A percentile compares a stretch with the other conserved stretches of the same genome.
phyloP scores from a whole-genome alignment of 257 asterid genomes.

The Solanum lycopersicoides region DNA sequence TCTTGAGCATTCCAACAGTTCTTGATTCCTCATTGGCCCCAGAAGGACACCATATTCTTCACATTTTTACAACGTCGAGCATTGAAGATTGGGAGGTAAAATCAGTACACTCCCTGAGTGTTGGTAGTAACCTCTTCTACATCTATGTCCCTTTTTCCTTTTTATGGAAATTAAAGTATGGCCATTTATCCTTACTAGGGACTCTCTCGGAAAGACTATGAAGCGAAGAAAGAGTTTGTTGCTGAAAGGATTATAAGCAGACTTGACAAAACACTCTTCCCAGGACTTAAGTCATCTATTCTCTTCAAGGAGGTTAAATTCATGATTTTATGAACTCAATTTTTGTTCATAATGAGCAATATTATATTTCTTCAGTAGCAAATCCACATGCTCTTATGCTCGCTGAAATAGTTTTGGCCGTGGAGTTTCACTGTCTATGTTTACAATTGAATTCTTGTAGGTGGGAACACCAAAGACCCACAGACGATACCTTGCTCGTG shows the following conservation, averaged over 20 bases:
- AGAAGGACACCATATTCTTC: slow-evolving; percentile 90
- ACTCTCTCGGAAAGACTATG: slow-evolving; percentile 64
- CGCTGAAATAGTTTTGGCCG: not conserved
- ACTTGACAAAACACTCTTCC: slow-evolving; percentile 79
- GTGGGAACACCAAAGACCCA: slow-evolving; percentile 98
- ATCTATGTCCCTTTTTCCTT: not conserved
- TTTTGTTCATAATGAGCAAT: not conserved
- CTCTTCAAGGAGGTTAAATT: slow-evolving; percentile 68
- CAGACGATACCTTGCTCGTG: slow-evolving; percentile 89
- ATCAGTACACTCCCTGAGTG: not conserved
- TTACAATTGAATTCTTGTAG: slow-evolving; percentile 28
- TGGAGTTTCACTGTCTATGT: not conserved
- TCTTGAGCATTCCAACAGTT: slow-evolving; percentile 94
- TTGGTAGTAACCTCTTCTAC: not conserved
- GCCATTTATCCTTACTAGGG: slow-evolving; percentile 37
- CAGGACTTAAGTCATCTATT: slow-evolving; percentile 75
- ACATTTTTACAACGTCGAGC: slow-evolving; percentile 79
- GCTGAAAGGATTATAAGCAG: slow-evolving; percentile 69
- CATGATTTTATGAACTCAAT: not conserved
- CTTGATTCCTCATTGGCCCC: slow-evolving; percentile 92
- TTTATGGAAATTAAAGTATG: not conserved
- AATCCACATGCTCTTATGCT: not conserved
- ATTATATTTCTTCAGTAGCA: not conserved
- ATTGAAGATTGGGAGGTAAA: slow-evolving; percentile 96
- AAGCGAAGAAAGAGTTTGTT: slow-evolving; percentile 76